Evolutionary conservation across 2,329 filamentous ascomycete genomes (phyloP).

Genomic region (Monosporascus sp.): DNA sequence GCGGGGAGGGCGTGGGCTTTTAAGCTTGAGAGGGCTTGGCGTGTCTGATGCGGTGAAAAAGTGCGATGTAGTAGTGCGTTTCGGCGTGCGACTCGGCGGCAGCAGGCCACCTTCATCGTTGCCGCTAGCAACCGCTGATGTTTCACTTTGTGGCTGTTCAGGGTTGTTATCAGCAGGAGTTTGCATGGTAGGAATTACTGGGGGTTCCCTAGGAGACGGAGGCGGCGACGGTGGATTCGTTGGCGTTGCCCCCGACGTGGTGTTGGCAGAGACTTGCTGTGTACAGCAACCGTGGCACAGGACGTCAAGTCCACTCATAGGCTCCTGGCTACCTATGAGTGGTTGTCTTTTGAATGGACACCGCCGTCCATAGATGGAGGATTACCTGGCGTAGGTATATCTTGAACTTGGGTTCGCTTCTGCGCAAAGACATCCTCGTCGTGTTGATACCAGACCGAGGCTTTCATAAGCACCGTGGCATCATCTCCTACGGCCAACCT

Average conservation of each 20-base stretch:
- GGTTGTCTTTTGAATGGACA: constrained; percentile 12
- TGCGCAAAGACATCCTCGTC: constrained; percentile 1
- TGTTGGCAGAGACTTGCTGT: background rate
- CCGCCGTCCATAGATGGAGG: background rate
- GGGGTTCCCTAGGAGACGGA: background rate
- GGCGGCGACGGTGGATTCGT: background rate
- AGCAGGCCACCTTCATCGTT: background rate
- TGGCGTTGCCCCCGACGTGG: background rate
- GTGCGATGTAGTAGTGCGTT: constrained; percentile 26
- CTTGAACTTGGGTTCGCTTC: background rate
- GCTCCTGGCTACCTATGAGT: constrained; percentile 18
- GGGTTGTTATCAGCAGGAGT: background rate
- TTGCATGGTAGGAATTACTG: background rate
- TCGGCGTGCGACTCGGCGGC: constrained; percentile 11
- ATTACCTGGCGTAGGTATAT: background rate
- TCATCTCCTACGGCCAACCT: background rate
- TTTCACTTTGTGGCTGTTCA: background rate
- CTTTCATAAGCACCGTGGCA: background rate
- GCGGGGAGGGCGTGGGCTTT: constrained; percentile 30
- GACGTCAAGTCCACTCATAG: constrained; percentile 11
- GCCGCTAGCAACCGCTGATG: background rate
- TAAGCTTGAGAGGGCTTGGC: constrained; percentile 11
- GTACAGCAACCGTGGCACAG: constrained; percentile 1
- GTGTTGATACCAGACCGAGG: background rate
- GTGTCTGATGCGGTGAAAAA: constrained; percentile 23